phyloP scores from a whole-genome alignment of 371 early-diverging fungal species.

The Sporodiniella umbellata region DNA sequence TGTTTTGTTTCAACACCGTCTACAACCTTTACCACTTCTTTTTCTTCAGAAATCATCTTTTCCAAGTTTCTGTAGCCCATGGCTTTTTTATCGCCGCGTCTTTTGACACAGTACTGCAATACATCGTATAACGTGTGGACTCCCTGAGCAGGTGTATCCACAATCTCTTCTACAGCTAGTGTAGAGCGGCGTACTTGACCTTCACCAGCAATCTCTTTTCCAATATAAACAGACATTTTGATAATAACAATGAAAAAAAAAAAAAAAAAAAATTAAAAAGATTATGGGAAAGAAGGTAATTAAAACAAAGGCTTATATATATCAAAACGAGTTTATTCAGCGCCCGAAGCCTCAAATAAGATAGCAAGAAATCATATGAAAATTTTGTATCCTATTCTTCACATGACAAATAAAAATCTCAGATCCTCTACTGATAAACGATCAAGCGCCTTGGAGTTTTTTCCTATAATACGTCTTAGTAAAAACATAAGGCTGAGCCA shows the following conservation, averaged over 20 bases:
- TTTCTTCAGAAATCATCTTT: constrained; percentile 71
- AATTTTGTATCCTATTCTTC: constrained; percentile 8
- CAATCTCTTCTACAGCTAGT: constrained; percentile 50
- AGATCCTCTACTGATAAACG: constrained; percentile 82
- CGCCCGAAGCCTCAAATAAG: not conserved
- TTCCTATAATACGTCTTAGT: constrained; percentile 8
- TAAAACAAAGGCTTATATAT: not conserved
- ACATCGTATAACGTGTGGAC: constrained; percentile 73
- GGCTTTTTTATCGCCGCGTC: constrained; percentile 44
- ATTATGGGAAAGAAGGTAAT: constrained; percentile 1
- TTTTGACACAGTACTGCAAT: constrained; percentile 50
- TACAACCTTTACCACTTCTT: constrained; percentile 69
- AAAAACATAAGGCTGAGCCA: not conserved
- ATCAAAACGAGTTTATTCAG: not conserved
- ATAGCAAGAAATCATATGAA: constrained; percentile 3
- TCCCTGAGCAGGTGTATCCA: constrained; percentile 49
- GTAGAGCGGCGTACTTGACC: constrained; percentile 56
- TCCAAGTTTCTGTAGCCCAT: constrained; percentile 69
- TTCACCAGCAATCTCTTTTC: constrained; percentile 22
- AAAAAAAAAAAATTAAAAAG: constrained; percentile 1
- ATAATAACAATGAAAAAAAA: not conserved
- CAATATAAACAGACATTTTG: constrained; percentile 5
- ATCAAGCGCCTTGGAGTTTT: constrained; percentile 62
- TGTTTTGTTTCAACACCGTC: constrained; percentile 67
- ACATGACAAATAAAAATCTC: constrained; percentile 81